A percentile compares a stretch with the other conserved stretches of the same genome.
Conservation (phyloP, 2,329 filamentous ascomycete genomes). For the Aspergillus udagawae region DNA sequence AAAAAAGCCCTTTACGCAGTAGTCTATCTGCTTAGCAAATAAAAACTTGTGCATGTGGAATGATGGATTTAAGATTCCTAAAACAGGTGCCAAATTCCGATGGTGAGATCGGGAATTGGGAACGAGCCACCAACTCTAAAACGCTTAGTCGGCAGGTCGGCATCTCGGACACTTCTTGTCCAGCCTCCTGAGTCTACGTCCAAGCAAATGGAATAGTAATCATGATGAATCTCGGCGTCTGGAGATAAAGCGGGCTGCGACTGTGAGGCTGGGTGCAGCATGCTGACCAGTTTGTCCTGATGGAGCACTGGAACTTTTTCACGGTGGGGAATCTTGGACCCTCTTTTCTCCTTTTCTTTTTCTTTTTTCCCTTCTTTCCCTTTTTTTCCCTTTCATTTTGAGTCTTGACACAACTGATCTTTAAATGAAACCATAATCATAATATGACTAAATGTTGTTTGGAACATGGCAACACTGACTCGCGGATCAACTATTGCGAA, state of each 20-base stretch:
- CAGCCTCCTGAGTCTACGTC: too few relatives aligned
- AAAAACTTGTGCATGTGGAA: not conserved
- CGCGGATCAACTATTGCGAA: not conserved
- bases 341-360: not conserved
- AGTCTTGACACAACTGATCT: not conserved
- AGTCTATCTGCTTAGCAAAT: not conserved
- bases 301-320: not conserved
- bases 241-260: too few relatives aligned
- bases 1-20: not conserved
- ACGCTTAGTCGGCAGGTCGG: conserved; percentile 14
- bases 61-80: not conserved
- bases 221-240: too few relatives aligned
- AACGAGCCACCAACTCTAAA: not conserved
- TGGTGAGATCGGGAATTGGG: not conserved
- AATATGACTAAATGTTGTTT: not conserved
- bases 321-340: not conserved
- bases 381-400: too few relatives aligned
- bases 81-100: conserved; percentile 1
- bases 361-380: not conserved
- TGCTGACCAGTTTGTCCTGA: too few relatives aligned
- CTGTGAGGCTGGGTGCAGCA: too few relatives aligned
- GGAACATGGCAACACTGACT: not conserved
- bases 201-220: too few relatives aligned
- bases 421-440: not conserved
- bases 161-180: conserved; percentile 9